Conservation (phyloP, 106 monocot species). For the Allium fistulosum region DNA sequence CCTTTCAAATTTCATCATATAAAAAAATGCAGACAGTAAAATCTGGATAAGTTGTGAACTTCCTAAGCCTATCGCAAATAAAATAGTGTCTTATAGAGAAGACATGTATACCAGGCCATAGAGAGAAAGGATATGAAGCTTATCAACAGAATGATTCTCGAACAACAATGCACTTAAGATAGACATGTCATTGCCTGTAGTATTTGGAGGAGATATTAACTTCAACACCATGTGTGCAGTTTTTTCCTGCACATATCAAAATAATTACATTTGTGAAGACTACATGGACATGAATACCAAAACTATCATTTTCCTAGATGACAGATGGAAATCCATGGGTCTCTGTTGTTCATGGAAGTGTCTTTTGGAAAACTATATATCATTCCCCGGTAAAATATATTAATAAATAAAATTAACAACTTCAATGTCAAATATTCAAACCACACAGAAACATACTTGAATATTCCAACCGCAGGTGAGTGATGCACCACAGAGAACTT, state of each 20-base stretch:
- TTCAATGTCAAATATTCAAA: conserved; percentile 62
- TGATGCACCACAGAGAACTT: conserved; percentile 86
- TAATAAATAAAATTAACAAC: too few species aligned
- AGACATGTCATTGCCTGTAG: conserved; percentile 47
- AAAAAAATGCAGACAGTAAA: too few species aligned
- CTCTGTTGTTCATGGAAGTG: too few species aligned
- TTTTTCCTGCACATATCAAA: conserved; percentile 47
- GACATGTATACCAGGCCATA: conserved; percentile 63
- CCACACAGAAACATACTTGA: conserved; percentile 82
- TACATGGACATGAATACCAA: too few species aligned
- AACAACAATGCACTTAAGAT: conserved; percentile 65
- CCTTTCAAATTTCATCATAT: too few species aligned
- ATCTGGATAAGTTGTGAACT: too few species aligned
- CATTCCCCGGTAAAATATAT: too few species aligned
- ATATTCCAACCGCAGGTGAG: conserved; percentile 86
- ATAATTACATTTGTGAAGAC: too few species aligned
- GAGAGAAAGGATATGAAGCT: conserved; percentile 80
- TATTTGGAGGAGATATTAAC: conserved; percentile 52
- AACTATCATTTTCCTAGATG: too few species aligned
- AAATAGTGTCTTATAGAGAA: neutral
- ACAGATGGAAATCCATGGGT: too few species aligned
- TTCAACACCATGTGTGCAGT: conserved; percentile 67
- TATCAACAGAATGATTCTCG: conserved; percentile 42
- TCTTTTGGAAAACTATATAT: too few species aligned
- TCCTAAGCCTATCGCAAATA: neutral